Evolutionary conservation across 768 basidiomycete species (phyloP).

Genomic region (Amanita fuliginea): DNA sequence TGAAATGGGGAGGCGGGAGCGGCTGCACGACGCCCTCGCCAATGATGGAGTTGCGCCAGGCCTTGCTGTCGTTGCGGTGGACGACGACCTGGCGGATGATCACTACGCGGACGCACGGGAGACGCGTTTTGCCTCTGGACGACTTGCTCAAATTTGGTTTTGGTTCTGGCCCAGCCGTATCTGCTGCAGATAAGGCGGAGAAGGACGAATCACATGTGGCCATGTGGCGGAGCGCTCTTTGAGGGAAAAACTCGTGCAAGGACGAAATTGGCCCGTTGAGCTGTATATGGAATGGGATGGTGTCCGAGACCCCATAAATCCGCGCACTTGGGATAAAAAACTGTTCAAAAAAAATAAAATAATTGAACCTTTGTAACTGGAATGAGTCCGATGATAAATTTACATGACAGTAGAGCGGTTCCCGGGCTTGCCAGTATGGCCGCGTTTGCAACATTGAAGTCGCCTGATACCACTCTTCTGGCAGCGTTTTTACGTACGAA

Average conservation of each 20-base stretch:
- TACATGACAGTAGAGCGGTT: conserved; percentile 41
- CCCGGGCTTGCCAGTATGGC: conserved; percentile 16
- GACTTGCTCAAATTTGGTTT: neutral
- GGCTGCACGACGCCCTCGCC: conserved; percentile 39
- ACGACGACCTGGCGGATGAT: conserved; percentile 38
- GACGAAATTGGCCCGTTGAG: conserved; percentile 35
- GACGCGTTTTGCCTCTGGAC: neutral
- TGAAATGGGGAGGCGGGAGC: conserved; percentile 26
- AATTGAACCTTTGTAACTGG: neutral
- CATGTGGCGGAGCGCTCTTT: neutral
- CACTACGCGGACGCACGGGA: conserved; percentile 32
- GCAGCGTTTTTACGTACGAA: conserved; percentile 44
- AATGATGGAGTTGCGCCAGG: conserved; percentile 28
- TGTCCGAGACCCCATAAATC: conserved; percentile 41
- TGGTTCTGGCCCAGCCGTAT: neutral
- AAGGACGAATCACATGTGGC: conserved; percentile 4
- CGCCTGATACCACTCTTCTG: conserved; percentile 57
- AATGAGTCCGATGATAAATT: conserved; percentile 11
- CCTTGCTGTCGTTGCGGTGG: conserved; percentile 19
- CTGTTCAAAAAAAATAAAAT: conserved; percentile 20
- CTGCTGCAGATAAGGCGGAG: conserved; percentile 13
- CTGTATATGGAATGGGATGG: conserved; percentile 58
- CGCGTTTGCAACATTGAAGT: conserved; percentile 30
- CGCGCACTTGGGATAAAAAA: conserved; percentile 48
- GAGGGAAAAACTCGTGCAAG: conserved; percentile 27